Evolutionary conservation across 495 filamentous ascomycete genomes (phyloP), one percentile per base, ranked within the genome.

Genomic region (Penicillium waksmanii): DNA sequence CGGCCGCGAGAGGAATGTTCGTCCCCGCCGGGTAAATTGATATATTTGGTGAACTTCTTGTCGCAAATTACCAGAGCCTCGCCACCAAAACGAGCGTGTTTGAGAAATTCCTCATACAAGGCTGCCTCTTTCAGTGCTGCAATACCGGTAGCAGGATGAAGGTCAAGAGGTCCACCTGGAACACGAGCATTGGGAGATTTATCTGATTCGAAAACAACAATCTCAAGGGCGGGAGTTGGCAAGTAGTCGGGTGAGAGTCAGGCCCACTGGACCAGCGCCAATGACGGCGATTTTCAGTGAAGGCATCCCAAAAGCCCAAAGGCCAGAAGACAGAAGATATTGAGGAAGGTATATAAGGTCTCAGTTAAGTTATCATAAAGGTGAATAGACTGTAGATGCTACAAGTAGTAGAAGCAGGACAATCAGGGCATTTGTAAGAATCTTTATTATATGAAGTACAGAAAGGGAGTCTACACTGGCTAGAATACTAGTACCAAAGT

Each of bases 91-190:
- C 79, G 75, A 3, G 77, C 75, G n/a, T 74, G 44, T 25, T 66
- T 59, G n/a, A 74, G 33, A 61, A 85, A 86, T 38, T 78, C 62
- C 9, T 80, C 75, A 56, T 73, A 80, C 17, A 87, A 68, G 19
- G 75, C 76, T 44, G 79, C 80, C 38, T 75, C 72, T 54, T 80
- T 71, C 50, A 87, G 53, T 7, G 84, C 84, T 3, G 69, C 59
- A 8, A 84, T 67, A 23, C 84, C 85, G 21, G 77, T 80, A 1
- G 72, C 60, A 6, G 65, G 62, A 58, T 87, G 85, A 36, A 88
- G 69, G 61, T 87, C 85, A 10, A 87, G 77, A 0, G 73, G 80
- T 46, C 84, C 84, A 43, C 82, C 83, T 73, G 82, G 83, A 27
- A 65, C 66, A 51, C 62, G 56, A 25, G 27, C 40, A 21, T 66